Base-by-base conservation (phyloP, 1,284 basidiomycete genomes). In the Tilletia setariae region DNA sequence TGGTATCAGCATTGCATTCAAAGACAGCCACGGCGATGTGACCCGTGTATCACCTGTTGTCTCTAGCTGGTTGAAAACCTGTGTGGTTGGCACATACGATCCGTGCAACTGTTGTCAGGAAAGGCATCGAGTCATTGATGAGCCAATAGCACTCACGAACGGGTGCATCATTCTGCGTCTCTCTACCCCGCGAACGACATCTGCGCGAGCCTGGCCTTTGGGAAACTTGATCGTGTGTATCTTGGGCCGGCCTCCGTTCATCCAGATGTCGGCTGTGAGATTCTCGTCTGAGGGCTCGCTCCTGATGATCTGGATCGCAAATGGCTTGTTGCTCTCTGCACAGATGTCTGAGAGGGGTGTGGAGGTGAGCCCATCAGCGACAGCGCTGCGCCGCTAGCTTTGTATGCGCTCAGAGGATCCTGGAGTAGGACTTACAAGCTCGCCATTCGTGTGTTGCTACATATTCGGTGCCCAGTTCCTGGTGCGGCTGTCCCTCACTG, bases 171-270 rank as follows among this genome's bases (percentile, higher is more conserved):
- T 59, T 15, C 19, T 9, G 15, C 19, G 23, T 8, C 53, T 30
- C 53, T 59, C 53, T 8, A 59, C 25, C 21, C 53, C 53, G 7
- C 53, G n/a, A 4, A 59, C 21, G 8, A 59, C 25, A 30, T 30
- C 16, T 1, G 25, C 23, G 23, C 28, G 21, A 19, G 23, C 13
- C 6, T 6, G 11, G n/a, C 53, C 53, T 4, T 7, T 30, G 53
- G 21, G 21, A 30, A 59, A 59, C 53, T 59, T 59, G 53, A 59
- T 30, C 23, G 53, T 59, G 23, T 59, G 53, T 6, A 21, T 9
- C 53, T 59, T 59, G 19, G 16, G 25, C 53, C 7, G 8, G 21
- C 53, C 53, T 8, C 53, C 53, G 25, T 59, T 59, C 23, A 59
- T 7, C 53, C 53, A 59, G 8, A 59, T 13, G 25, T 59, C 53